Evolutionary conservation across 495 filamentous ascomycete genomes (phyloP), one percentile per base, ranked within the genome.

Genomic region (Trichoderma asperelloides): DNA sequence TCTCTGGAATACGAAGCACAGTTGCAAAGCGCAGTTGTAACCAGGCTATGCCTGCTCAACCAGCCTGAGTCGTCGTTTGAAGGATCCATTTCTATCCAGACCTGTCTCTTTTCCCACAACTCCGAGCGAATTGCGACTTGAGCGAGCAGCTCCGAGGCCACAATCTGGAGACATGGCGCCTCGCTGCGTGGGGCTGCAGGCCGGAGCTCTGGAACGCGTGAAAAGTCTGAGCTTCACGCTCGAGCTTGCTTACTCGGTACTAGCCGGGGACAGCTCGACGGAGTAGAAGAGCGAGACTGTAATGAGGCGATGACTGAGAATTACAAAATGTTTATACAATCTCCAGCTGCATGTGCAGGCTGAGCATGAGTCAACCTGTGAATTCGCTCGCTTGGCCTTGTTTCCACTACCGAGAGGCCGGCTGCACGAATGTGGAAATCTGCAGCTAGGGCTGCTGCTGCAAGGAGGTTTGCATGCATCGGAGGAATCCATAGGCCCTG

Each of bases 381-480:
- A 37, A 37, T 8, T 37, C 33, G 33, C 33, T 37, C 33, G 33
- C 33, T 37, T 8, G 6, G 33, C 33, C 33, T 8, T 37, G 33
- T 60, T 28, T 60, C 47, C 21, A 21, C 55, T 28, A n/a, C 55
- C 55, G 55, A 18, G 23, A 27, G 11, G 9, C 27, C n/a, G 55
- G 12, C 21, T 30, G 55, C 8, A 60, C 12, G 25, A 11, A 12
- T 28, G 25, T 25, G 33, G 33, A 2, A 37, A 37, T 37, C 16
- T 25, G 55, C 55, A 30, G 16, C 55, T 30, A 60, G 55, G 55
- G 55, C 33, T 37, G 33, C n/a, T 30, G 15, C 55, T 60, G 55
- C 55, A 60, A 18, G 55, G 55, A 28, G 55, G 28, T 30, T 60
- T 60, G 55, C 55, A 18, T 60, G 55, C 55, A 60, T 60, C 55